phyloP scores from a whole-genome alignment of 2,329 filamentous ascomycete species.

The Pyricularia pennisetigena region DNA sequence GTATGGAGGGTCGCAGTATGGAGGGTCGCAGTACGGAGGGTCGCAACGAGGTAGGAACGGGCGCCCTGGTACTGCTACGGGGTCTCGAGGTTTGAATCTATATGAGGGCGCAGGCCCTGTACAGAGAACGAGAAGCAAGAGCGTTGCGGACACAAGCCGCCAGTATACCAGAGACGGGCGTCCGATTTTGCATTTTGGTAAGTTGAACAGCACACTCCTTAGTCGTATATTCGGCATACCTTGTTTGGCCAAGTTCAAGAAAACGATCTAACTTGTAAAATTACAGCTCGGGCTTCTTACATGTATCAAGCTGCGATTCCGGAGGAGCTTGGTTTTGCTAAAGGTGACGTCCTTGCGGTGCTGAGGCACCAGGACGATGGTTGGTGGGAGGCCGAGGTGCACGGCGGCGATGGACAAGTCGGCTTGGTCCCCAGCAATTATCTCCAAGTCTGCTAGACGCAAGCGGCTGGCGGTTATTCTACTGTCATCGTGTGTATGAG shows the following conservation, averaged over 20 bases:
- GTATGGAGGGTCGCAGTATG: constrained; percentile 24
- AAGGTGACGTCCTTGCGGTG: constrained; percentile 85
- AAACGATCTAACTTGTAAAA: constrained; percentile 12
- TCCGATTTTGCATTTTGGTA: constrained; percentile 88
- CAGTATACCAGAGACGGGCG: constrained; percentile 80
- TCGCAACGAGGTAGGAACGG: constrained; percentile 42
- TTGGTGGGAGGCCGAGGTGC: constrained; percentile 98
- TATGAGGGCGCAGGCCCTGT: constrained; percentile 39
- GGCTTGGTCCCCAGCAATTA: constrained; percentile 63
- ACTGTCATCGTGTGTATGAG: not conserved
- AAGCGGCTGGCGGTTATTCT: constrained; percentile 7
- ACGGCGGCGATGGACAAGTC: constrained; percentile 50
- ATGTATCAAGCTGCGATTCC: constrained; percentile 91
- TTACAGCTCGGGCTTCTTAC: constrained; percentile 80
- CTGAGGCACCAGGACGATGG: constrained; percentile 91
- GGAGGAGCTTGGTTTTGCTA: constrained; percentile 85
- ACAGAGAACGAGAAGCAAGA: constrained; percentile 61
- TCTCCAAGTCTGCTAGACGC: constrained; percentile 46
- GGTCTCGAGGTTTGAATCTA: constrained; percentile 42
- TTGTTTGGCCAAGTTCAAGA: not conserved
- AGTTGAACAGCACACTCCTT: constrained; percentile 28
- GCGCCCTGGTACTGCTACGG: constrained; percentile 35
- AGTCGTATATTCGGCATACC: too few relatives aligned
- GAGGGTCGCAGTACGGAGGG: constrained; percentile 24
- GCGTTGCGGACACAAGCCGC: constrained; percentile 70